phyloP scores from a whole-genome alignment of 2,329 filamentous ascomycete genomes.

The Aspergillus viridinutans region DNA sequence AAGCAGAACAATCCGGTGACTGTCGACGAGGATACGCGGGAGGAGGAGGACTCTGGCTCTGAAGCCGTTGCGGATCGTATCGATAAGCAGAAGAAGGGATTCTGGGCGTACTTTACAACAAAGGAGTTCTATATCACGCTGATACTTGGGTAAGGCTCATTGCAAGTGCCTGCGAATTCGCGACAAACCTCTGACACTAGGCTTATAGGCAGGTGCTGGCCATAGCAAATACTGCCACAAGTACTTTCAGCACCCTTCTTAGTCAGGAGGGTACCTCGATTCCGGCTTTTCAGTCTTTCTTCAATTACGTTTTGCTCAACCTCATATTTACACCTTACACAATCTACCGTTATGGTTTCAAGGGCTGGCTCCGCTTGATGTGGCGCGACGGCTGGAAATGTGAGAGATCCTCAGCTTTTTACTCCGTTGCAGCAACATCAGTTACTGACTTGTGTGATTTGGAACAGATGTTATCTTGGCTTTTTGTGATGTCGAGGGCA shows the following conservation, averaged over 20 bases:
- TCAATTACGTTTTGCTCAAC: constrained; percentile 85
- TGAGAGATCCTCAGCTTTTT: constrained; percentile 20
- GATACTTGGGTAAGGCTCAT: constrained; percentile 57
- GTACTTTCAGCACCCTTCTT: constrained; percentile 82
- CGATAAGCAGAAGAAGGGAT: constrained; percentile 44
- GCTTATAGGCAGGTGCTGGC: constrained; percentile 66
- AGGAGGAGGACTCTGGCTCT: constrained; percentile 12
- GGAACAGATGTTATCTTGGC: constrained; percentile 69
- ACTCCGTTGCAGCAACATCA: not conserved
- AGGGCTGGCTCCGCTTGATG: constrained; percentile 62
- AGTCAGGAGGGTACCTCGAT: constrained; percentile 67
- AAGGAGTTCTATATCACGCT: constrained; percentile 85
- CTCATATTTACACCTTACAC: constrained; percentile 77
- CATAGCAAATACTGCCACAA: constrained; percentile 86
- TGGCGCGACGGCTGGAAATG: constrained; percentile 80
- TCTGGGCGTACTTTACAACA: constrained; percentile 71
- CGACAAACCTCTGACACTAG: constrained; percentile 9
- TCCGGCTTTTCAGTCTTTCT: constrained; percentile 91
- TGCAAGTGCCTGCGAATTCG: not conserved
- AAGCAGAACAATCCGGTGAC: constrained; percentile 15
- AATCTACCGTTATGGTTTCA: constrained; percentile 72
- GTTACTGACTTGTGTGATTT: not conserved
- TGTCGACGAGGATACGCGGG: constrained; percentile 11
- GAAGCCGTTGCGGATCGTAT: constrained; percentile 34
- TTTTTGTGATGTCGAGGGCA: constrained; percentile 92